These are phyloP conservation scores for Boletus fagicola DNA, from an alignment of 768 basidiomycete genomes.

Conservation along the genomic window DNA sequence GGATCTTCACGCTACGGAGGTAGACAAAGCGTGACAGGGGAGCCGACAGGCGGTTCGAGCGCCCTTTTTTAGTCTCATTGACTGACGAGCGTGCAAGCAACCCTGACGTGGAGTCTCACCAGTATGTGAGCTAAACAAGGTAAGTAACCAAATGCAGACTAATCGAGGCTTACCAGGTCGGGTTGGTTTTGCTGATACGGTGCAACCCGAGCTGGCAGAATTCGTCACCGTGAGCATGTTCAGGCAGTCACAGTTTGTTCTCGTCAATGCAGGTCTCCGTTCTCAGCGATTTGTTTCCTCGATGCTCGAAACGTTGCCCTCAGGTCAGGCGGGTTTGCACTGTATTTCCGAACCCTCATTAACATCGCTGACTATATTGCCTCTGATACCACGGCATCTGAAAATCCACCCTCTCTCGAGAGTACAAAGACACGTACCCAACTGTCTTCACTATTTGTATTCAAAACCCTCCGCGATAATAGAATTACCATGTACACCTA, in stretches of 20 bases:
- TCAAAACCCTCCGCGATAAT: not conserved
- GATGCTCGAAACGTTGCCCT: not conserved
- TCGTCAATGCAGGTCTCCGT: too few relatives aligned
- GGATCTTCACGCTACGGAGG: not conserved
- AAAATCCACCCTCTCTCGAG: not conserved
- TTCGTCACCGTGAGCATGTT: not conserved
- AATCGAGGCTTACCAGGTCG: not conserved
- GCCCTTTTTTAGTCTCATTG: not conserved
- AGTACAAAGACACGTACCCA: too few relatives aligned
- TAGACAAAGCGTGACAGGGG: not conserved
- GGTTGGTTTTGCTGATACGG: not conserved
- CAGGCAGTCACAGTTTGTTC: not conserved
- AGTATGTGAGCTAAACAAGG: not conserved
- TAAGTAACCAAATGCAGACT: not conserved
- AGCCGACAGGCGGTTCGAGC: not conserved
- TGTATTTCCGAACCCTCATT: not conserved
- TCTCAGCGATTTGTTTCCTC: not conserved
- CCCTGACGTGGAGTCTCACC: not conserved
- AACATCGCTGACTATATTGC: not conserved
- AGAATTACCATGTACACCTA: slow-evolving; percentile 9
- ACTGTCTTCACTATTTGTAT: not conserved
- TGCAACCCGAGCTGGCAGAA: not conserved
- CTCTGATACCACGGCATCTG: not conserved
- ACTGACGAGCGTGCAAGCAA: not conserved
- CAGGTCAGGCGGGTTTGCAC: not conserved